Percentiles rank a stretch among this genome's conserved stretches.
phyloP scores from a whole-genome alignment of 192 early-diverging fungal species.

The Rhizoclosmatium sp. region DNA sequence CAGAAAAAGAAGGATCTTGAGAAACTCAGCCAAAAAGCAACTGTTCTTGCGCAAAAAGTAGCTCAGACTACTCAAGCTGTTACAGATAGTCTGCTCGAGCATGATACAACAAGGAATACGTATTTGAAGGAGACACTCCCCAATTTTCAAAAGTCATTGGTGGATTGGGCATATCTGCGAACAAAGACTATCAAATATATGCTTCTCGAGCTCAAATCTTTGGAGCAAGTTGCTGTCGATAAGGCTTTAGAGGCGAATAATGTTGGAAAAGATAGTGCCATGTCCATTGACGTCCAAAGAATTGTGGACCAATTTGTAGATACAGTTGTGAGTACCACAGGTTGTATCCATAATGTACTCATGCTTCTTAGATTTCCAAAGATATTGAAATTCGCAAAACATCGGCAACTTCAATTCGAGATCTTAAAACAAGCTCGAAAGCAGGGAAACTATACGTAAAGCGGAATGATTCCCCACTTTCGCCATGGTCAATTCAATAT shows the following conservation, averaged over 20 bases:
- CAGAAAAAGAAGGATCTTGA: conserved; percentile 34
- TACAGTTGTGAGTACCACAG: conserved; percentile 21
- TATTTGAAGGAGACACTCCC: conserved; percentile 40
- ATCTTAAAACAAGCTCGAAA: conserved; percentile 30
- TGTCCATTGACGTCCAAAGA: conserved; percentile 37
- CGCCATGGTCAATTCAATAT: conserved; percentile 49
- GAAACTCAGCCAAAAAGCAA: conserved; percentile 35
- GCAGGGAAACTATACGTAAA: conserved; percentile 49
- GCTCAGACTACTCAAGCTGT: conserved; percentile 41
- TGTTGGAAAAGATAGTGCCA: conserved; percentile 33
- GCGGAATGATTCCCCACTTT: conserved; percentile 45
- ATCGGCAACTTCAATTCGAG: conserved; percentile 33
- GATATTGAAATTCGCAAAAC: conserved; percentile 34
- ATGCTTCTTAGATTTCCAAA: conserved; percentile 13
- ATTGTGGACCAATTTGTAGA: conserved; percentile 47
- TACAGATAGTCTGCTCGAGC: conserved; percentile 31
- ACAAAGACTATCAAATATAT: conserved; percentile 39
- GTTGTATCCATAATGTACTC: neutral
- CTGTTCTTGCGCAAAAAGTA: conserved; percentile 42
- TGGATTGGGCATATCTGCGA: conserved; percentile 18
- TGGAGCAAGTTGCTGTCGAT: conserved; percentile 43
- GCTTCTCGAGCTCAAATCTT: conserved; percentile 34
- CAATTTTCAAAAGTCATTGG: conserved; percentile 34
- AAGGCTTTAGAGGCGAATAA: conserved; percentile 33
- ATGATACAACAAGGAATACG: conserved; percentile 39